These are phyloP conservation scores for Microsporum audouinii DNA, from an alignment of 2,329 filamentous ascomycete genomes.

Conservation along the genomic window DNA sequence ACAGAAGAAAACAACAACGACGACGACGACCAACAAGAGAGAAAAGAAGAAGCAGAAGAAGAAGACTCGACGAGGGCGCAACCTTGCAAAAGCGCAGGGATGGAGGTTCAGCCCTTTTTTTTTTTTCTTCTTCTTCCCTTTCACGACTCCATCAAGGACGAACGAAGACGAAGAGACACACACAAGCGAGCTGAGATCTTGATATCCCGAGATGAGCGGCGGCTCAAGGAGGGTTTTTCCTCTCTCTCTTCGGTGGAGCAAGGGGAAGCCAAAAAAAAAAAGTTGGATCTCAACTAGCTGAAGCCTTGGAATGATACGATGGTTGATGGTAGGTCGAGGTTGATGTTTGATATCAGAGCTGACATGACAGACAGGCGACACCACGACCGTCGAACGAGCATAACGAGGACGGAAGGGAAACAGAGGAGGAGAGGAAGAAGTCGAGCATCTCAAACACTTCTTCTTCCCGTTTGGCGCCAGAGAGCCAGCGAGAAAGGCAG, in stretches of 20 bases:
- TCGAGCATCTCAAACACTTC: neutral
- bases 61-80: neutral
- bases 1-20: neutral
- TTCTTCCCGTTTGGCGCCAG: neutral
- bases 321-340: neutral
- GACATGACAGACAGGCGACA: neutral
- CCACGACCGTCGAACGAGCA: too few species aligned
- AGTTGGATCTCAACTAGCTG: neutral
- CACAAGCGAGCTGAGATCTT: conserved; percentile 1
- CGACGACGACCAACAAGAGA: neutral
- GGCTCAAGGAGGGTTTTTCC: neutral
- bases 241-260: neutral
- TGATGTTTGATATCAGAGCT: neutral
- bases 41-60: neutral
- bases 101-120: neutral
- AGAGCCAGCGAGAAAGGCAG: neutral
- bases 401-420: neutral
- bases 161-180: neutral
- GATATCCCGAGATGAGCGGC: neutral
- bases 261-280: neutral
- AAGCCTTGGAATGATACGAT: neutral
- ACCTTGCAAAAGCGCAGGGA: neutral
- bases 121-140: neutral
- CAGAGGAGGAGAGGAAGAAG: too few species aligned
- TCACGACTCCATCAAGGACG: neutral